Evolutionary conservation across 257 asterid genomes (phyloP).

Genomic region (Perilla frutescens): DNA sequence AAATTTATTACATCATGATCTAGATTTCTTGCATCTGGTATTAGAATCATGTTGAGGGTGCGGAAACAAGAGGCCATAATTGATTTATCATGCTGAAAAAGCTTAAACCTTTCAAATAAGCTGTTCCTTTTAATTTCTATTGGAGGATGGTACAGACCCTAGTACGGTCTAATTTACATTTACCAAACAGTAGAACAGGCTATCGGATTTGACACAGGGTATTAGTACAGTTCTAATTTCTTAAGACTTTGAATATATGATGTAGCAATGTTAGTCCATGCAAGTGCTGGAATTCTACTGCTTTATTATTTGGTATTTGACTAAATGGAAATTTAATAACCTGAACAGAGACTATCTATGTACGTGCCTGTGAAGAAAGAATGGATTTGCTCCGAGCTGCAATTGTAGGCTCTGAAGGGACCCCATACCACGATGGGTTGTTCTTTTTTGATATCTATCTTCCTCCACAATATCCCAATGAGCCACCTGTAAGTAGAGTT

Average conservation of each 20-base stretch:
- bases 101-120: neutral
- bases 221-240: neutral
- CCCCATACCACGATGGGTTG: conserved; percentile 94
- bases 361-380: conserved; percentile 80
- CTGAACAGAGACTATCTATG: conserved; percentile 70
- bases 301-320: conserved; percentile 10
- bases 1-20: conserved; percentile 17
- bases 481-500: conserved; percentile 80
- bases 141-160: neutral
- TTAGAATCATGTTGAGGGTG: neutral
- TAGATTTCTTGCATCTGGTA: neutral
- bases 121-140: neutral
- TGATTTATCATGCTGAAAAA: conserved; percentile 9
- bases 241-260: neutral
- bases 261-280: neutral
- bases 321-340: conserved; percentile 4
- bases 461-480: conserved; percentile 83
- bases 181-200: neutral
- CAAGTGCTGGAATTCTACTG: neutral
- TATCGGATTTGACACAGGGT: neutral
- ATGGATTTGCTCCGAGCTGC: conserved; percentile 87
- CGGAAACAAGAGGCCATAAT: neutral
- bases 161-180: neutral
- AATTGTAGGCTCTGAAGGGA: conserved; percentile 75
- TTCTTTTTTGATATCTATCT: conserved; percentile 87